Conservation (phyloP, 2,329 filamentous ascomycete species). For the Penicillium aurantiogriseum region DNA sequence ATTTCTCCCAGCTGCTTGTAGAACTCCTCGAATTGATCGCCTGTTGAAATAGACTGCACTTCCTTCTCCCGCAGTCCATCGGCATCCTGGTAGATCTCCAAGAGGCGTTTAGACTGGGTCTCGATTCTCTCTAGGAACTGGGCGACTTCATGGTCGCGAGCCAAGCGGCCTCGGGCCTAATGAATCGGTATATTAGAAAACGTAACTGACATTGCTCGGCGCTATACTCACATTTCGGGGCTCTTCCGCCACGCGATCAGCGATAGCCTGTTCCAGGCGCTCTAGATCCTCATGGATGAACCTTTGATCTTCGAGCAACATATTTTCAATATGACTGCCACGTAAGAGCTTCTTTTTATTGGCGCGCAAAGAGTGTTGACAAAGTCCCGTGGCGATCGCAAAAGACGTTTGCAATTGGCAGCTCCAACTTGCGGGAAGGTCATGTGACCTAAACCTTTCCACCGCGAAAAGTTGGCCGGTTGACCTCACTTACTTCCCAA, state of each 20-base stretch:
- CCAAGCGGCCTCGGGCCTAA: slow-evolving; percentile 82
- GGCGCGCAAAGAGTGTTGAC: slow-evolving; percentile 7
- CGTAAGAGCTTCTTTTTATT: neutral
- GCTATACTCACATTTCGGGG: slow-evolving; percentile 70
- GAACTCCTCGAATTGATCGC: slow-evolving; percentile 87
- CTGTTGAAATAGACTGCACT: slow-evolving; percentile 77
- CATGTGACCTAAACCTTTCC: slow-evolving; percentile 22
- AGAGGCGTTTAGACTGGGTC: slow-evolving; percentile 74
- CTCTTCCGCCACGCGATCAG: slow-evolving; percentile 83
- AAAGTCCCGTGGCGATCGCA: slow-evolving; percentile 1
- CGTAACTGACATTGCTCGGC: slow-evolving; percentile 2
- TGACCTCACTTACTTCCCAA: slow-evolving; percentile 3
- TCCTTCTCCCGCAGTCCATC: slow-evolving; percentile 72
- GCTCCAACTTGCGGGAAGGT: slow-evolving; percentile 21
- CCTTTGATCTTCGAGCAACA: slow-evolving; percentile 91
- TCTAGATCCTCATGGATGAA: slow-evolving; percentile 96
- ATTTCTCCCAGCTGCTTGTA: slow-evolving; percentile 79
- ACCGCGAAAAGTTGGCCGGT: slow-evolving; percentile 25
- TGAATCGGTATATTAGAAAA: slow-evolving; percentile 20
- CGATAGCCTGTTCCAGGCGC: slow-evolving; percentile 88
- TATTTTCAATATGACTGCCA: slow-evolving; percentile 30
- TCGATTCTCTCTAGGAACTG: slow-evolving; percentile 86
- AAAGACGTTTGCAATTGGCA: slow-evolving; percentile 14
- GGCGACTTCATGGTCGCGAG: slow-evolving; percentile 87
- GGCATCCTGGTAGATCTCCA: slow-evolving; percentile 80